Evolutionary conservation across 1,284 basidiomycete genomes (phyloP).

Genomic region (Austroboletus novae-zelandiae): DNA sequence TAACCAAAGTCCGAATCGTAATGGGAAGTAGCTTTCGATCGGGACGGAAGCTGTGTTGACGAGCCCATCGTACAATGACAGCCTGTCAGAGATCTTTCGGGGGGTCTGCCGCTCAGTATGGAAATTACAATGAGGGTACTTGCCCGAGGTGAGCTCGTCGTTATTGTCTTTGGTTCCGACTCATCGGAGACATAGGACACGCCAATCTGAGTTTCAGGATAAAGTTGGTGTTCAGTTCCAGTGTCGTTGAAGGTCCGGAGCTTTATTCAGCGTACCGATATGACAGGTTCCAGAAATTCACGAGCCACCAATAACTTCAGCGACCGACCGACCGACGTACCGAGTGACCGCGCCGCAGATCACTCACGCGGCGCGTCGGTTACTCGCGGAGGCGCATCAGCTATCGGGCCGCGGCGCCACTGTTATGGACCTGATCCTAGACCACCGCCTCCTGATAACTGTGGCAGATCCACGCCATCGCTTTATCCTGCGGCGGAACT

Average conservation of each 20-base stretch:
- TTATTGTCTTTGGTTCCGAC: slow-evolving; percentile 17
- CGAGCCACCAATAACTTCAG: neutral
- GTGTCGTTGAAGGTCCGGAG: neutral
- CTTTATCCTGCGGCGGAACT: slow-evolving; percentile 20
- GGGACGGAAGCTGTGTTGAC: neutral
- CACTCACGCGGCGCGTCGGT: slow-evolving; percentile 11
- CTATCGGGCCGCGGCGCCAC: slow-evolving; percentile 27
- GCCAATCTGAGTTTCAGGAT: neutral
- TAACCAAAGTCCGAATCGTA: slow-evolving; percentile 1
- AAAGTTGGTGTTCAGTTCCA: slow-evolving; percentile 7
- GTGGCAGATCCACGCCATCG: slow-evolving; percentile 5
- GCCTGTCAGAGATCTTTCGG: neutral
- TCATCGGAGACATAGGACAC: slow-evolving; percentile 9
- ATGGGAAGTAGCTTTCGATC: slow-evolving; percentile 7
- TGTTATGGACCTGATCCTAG: slow-evolving; percentile 41
- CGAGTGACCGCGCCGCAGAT: neutral
- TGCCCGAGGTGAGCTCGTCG: slow-evolving; percentile 18
- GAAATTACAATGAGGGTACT: slow-evolving; percentile 11
- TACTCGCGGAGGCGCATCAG: slow-evolving; percentile 30
- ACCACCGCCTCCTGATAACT: slow-evolving; percentile 23
- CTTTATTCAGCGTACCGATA: slow-evolving; percentile 12
- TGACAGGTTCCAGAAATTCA: slow-evolving; percentile 1
- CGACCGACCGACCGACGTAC: neutral
- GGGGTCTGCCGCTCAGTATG: slow-evolving; percentile 8
- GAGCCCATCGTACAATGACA: slow-evolving; percentile 7